These are phyloP conservation scores for Mortierella sp. DNA, from an alignment of 371 early-diverging fungal genomes.

Conservation along the genomic window DNA sequence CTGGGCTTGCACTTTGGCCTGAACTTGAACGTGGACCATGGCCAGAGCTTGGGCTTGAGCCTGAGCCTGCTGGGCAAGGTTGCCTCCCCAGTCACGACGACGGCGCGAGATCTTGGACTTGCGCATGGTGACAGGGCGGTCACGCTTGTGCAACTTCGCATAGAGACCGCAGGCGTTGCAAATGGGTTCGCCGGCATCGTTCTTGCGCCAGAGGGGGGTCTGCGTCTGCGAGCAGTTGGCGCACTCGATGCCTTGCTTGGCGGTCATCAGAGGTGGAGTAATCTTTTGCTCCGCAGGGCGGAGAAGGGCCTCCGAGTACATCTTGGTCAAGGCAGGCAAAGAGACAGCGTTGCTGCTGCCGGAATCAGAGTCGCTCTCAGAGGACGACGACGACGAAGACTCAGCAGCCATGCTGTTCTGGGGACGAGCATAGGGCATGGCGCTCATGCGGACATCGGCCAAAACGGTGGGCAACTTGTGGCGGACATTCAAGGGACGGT, in stretches of 20 bases:
- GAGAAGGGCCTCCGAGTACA: slow-evolving; percentile 48
- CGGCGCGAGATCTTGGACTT: slow-evolving; percentile 74
- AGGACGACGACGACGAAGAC: slow-evolving; percentile 45
- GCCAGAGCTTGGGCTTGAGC: slow-evolving; percentile 54
- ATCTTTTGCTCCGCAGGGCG: slow-evolving; percentile 40
- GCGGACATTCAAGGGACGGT: slow-evolving; percentile 75
- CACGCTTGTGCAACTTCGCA: slow-evolving; percentile 79
- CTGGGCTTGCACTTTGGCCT: slow-evolving; percentile 47
- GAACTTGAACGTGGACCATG: slow-evolving; percentile 49
- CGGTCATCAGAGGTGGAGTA: slow-evolving; percentile 52
- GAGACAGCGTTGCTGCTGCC: slow-evolving; percentile 7
- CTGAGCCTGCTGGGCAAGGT: slow-evolving; percentile 49
- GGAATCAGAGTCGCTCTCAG: slow-evolving; percentile 51
- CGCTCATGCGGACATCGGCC: slow-evolving; percentile 36
- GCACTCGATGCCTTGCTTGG: slow-evolving; percentile 65
- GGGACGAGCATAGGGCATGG: slow-evolving; percentile 49
- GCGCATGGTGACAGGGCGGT: slow-evolving; percentile 72
- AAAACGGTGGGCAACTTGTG: slow-evolving; percentile 63
- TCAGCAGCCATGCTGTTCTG: slow-evolving; percentile 20
- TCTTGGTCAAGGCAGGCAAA: slow-evolving; percentile 51
- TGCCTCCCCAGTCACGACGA: slow-evolving; percentile 66
- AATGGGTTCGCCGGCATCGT: slow-evolving; percentile 79
- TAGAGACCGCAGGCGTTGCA: slow-evolving; percentile 94
- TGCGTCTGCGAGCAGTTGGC: slow-evolving; percentile 85
- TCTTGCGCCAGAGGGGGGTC: slow-evolving; percentile 90